A percentile compares a stretch with the other conserved stretches of the same genome.
Conservation (phyloP, 257 asterid species). For the Jaltomata sinuosa region DNA sequence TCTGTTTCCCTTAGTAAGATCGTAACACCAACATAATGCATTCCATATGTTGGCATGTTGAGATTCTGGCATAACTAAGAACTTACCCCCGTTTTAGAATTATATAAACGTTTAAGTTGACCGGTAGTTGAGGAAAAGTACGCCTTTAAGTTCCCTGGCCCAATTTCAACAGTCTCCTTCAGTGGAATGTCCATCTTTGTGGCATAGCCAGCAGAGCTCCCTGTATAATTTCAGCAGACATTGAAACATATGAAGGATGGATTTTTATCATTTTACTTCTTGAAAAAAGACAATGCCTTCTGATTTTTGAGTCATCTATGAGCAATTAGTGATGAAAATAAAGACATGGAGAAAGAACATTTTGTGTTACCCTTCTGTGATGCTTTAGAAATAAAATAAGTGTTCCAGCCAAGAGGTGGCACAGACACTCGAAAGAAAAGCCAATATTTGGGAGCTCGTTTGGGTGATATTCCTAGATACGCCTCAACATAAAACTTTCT, state of each 20-base stretch:
- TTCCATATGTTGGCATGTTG: background rate
- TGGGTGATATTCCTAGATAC: slow-evolving; percentile 50
- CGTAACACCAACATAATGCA: background rate
- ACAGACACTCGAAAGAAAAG: slow-evolving; percentile 55
- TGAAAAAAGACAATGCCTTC: background rate
- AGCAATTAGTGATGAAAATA: background rate
- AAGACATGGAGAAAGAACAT: background rate
- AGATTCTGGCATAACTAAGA: background rate
- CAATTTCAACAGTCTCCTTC: slow-evolving; percentile 47
- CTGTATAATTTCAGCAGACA: slow-evolving; percentile 27
- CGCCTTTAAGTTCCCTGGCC: slow-evolving; percentile 65
- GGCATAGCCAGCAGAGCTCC: slow-evolving; percentile 13
- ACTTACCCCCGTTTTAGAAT: slow-evolving; percentile 63
- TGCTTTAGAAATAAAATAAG: slow-evolving; percentile 51
- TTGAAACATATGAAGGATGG: background rate
- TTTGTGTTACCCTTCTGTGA: slow-evolving; percentile 31
- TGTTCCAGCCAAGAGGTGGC: slow-evolving; percentile 72
- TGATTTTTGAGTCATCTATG: background rate
- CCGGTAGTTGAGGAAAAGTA: slow-evolving; percentile 69
- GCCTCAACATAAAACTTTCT: slow-evolving; percentile 63
- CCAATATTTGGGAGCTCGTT: slow-evolving; percentile 53
- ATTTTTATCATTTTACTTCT: background rate
- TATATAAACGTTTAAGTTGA: slow-evolving; percentile 61
- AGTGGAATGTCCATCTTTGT: slow-evolving; percentile 17
- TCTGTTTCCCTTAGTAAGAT: background rate